Conservation (phyloP, 2,329 filamentous ascomycete genomes). For the Pseudocercospora pini-densiflorae region DNA sequence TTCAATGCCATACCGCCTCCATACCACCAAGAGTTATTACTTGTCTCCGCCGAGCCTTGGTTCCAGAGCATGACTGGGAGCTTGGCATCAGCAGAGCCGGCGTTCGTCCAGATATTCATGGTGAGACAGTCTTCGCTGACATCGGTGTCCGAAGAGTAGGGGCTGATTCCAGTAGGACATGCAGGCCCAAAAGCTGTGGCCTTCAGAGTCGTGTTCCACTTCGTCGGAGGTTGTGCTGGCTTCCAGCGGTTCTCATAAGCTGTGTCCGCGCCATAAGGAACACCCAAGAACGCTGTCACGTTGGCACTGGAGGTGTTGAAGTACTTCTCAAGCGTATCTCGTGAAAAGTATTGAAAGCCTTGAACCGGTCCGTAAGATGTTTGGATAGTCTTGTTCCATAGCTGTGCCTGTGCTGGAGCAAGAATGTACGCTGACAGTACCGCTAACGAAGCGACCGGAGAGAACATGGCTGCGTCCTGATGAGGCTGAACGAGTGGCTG, state of each 20-base stretch:
- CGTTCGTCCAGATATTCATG: conserved; percentile 20
- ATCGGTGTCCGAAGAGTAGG: background rate
- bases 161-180: conserved; percentile 1
- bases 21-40: conserved; percentile 12
- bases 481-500: background rate
- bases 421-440: conserved; percentile 3
- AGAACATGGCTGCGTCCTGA: background rate
- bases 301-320: conserved; percentile 13
- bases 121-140: conserved; percentile 16
- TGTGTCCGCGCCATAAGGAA: conserved; percentile 24
- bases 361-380: conserved; percentile 12
- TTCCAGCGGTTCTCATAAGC: conserved; percentile 21
- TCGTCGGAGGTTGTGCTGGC: conserved; percentile 16
- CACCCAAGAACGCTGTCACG: conserved; percentile 20
- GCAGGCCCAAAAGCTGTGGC: conserved; percentile 1
- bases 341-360: conserved; percentile 14
- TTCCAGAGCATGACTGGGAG: conserved; percentile 15
- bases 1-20: conserved; percentile 6
- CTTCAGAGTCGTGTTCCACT: conserved; percentile 4
- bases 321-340: conserved; percentile 14
- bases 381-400: conserved; percentile 15
- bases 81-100: conserved; percentile 6
- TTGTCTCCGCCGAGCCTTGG: conserved; percentile 8
- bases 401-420: conserved; percentile 11
- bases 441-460: background rate